A percentile compares a stretch with the other conserved stretches of the same genome.
Evolutionary conservation across 2,329 filamentous ascomycete genomes (phyloP).

Genomic region (Neonectria faginata): DNA sequence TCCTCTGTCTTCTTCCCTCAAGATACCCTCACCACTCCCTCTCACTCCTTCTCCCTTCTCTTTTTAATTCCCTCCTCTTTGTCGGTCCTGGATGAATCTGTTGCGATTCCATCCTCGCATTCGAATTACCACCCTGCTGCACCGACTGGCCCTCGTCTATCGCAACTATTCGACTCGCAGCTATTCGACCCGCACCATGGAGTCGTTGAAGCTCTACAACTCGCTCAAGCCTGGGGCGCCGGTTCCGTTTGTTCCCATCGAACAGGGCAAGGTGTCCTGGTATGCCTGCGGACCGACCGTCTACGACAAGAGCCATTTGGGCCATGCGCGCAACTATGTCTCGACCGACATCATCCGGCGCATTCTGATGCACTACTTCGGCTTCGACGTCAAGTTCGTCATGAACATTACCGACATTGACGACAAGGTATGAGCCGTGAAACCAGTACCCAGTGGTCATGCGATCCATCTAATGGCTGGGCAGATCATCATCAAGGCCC

Average conservation of each 20-base stretch:
- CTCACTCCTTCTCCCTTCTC: conserved; percentile 34
- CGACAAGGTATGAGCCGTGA: conserved; percentile 67
- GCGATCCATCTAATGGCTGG: conserved; percentile 31
- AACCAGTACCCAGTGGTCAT: conserved; percentile 4
- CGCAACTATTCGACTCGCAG: conserved; percentile 52
- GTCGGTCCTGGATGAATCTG: conserved; percentile 52
- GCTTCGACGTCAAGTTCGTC: conserved; percentile 85
- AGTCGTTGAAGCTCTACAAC: conserved; percentile 80
- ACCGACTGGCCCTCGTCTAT: conserved; percentile 40
- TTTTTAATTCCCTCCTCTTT: conserved; percentile 27
- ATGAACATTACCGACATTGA: conserved; percentile 94
- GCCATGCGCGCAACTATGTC: conserved; percentile 91
- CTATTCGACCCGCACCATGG: conserved; percentile 56
- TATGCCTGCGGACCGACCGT: conserved; percentile 91
- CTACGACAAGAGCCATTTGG: conserved; percentile 84
- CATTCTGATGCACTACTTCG: conserved; percentile 85
- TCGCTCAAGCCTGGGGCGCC: conserved; percentile 79
- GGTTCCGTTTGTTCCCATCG: conserved; percentile 78
- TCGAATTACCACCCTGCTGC: conserved; percentile 44
- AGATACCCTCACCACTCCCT: conserved; percentile 36
- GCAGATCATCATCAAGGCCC: conserved; percentile 70
- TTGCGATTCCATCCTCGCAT: conserved; percentile 48
- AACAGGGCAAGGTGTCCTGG: conserved; percentile 80
- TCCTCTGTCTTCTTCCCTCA: background rate
- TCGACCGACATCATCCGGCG: conserved; percentile 89